Evolutionary conservation across 441 rosid species (phyloP), one percentile per base, ranked within the genome.

Genomic region (Isatis lusitanica): DNA sequence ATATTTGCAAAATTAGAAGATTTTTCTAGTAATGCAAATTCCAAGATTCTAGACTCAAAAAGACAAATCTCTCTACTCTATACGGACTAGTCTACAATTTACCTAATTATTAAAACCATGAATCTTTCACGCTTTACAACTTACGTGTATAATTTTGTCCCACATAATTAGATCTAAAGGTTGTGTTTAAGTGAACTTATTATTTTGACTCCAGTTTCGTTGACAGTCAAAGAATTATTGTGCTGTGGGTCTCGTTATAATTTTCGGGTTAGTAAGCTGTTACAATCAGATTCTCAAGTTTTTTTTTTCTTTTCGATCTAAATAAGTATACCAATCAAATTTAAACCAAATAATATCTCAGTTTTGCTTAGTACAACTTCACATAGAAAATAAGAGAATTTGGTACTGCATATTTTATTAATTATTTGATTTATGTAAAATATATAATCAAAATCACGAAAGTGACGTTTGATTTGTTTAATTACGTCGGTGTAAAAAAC

Each of bases 11-110:
- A 75, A 44, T 69, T 24, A 59, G 61, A 39, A 18, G 9, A 48
- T 26, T 15, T 31, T 8, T 61, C 15, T 44, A 35, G 26, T 64
- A 64, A 15, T 36, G 30, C 36, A 73, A 16, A 30, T 58, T 66
- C 68, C 44, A 67, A 40, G 68, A 59, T 67, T 74, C 56, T 59
- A 59, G 78, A 67, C 68, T 67, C 21, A 35, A 53, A 50, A 50
- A 18, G 55, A 50, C 55, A 21, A 21, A 28, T 61, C 63, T 74
- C 21, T 59, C 4, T 43, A 35, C 7, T n/a, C 42, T 53, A 21
- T 6, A 62, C 6, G 51, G 64, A 68, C 66, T 61, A 40, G 70
- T 68, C 63, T 68, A 42, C 50, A 18, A n/a, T 42, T 33, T 6
- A 40, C 55, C 47, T 40, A 58, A 66, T 58, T 63, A 46, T 44